These are phyloP conservation scores for Ocimum tenuiflorum DNA, from an alignment of 257 asterid species.

Conservation along the genomic window DNA sequence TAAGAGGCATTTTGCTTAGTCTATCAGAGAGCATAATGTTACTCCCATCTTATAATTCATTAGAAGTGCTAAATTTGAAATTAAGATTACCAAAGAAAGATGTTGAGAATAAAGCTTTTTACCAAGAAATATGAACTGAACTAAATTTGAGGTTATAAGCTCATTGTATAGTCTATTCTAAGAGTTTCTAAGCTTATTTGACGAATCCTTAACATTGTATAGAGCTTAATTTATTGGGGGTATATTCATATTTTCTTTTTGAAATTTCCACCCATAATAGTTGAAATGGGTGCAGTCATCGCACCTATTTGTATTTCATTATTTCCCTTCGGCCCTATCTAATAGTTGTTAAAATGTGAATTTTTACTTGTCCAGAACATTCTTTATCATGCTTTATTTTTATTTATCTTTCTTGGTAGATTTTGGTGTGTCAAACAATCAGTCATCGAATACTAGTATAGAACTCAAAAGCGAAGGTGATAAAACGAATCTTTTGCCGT, in stretches of 20 bases:
- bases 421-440: slow-evolving; percentile 35
- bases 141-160: not conserved
- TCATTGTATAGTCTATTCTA: not conserved
- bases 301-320: not conserved
- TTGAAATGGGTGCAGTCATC: not conserved
- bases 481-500: slow-evolving; percentile 40
- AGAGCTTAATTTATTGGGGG: not conserved
- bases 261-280: not conserved
- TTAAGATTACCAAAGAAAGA: too few species aligned
- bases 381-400: not conserved
- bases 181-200: too few species aligned
- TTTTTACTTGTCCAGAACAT: not conserved
- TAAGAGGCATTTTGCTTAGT: too few species aligned
- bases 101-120: too few species aligned
- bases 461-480: slow-evolving; percentile 58
- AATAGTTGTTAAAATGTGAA: not conserved
- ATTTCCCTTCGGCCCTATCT: not conserved
- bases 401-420: slow-evolving; percentile 29
- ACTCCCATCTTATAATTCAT: too few species aligned
- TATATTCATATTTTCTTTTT: not conserved
- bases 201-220: not conserved
- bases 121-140: too few species aligned
- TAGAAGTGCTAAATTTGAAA: too few species aligned
- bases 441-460: slow-evolving; percentile 28
- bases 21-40: too few species aligned